These are phyloP conservation scores for Boletus rubescentipes DNA, from an alignment of 768 basidiomycete genomes.

Conservation along the genomic window DNA sequence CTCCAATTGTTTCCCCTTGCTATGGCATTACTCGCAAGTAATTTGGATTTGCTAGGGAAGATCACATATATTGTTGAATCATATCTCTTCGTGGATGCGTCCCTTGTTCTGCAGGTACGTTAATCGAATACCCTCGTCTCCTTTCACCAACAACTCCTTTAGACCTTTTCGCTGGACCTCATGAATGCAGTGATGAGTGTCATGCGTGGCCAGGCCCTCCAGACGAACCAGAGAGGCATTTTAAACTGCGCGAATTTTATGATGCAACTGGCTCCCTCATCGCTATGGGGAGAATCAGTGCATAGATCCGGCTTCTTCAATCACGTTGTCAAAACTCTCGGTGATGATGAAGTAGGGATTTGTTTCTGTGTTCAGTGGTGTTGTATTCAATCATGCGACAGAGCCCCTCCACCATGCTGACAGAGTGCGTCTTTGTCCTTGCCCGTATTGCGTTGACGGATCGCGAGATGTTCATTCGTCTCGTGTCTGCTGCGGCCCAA, in stretches of 20 bases:
- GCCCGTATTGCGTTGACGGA: constrained; percentile 72
- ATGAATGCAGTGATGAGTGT: constrained; percentile 56
- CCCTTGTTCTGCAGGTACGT: constrained; percentile 60
- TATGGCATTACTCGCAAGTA: constrained; percentile 57
- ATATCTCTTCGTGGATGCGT: constrained; percentile 73
- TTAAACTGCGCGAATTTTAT: constrained; percentile 58
- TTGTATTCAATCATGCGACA: constrained; percentile 15
- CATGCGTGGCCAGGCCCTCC: constrained; percentile 47
- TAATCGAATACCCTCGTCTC: background rate
- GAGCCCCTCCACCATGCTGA: constrained; percentile 42
- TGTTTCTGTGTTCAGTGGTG: background rate
- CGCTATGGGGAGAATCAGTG: constrained; percentile 70
- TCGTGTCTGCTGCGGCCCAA: constrained; percentile 63
- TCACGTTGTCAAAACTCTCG: constrained; percentile 54
- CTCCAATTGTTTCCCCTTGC: constrained; percentile 65
- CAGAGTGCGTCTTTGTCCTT: constrained; percentile 72
- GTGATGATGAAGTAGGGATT: constrained; percentile 63
- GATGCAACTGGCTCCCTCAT: constrained; percentile 60
- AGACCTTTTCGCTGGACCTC: constrained; percentile 58
- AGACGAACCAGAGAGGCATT: constrained; percentile 60
- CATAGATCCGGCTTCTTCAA: constrained; percentile 75
- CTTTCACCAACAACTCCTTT: background rate
- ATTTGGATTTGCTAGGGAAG: constrained; percentile 73
- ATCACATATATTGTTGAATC: constrained; percentile 69
- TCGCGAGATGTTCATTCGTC: constrained; percentile 63